Base-by-base conservation (phyloP, 495 filamentous ascomycete genomes). In the Neurospora sp. region DNA sequence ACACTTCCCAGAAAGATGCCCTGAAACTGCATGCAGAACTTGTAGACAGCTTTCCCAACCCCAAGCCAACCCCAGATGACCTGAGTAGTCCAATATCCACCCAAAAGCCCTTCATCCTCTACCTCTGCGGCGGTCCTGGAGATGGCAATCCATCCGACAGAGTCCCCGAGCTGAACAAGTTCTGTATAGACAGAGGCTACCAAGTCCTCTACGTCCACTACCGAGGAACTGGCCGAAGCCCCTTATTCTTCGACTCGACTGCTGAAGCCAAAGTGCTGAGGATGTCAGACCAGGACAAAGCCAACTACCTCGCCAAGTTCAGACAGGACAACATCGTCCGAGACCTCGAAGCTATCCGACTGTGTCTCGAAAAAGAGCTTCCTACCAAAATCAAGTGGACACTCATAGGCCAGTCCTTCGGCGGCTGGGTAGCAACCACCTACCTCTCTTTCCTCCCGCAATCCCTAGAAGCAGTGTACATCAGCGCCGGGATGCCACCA, bases 281-380 rank as follows among this genome's bases (percentile, higher is more conserved):
- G 0, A 62, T 18, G 54, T 62, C 27, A 0, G 86, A 88, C 9
- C 76, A 82, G 18, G 74, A 78, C 41, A 92, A 95, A 78, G 93
- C 91, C 10, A 85, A 88, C 44, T 95, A 95, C 74, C 82, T 97
- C 42, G 92, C 92, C 79, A 82, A 88, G 38, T 97, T 96, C 81
- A 87, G 93, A 27, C 95, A 95, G 10, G 95, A 97, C 79, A 93
- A 87, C 72, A 94, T 94, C 66, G 93, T 96, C 18, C 88, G 87
- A 70, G 95, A 98, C 76, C 93, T 93, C 74, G 95, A 98, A 76
- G 93, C 94, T 5, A 87, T 98, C 12, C 87, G 95, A 3, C 84
- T 89, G 44, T 88, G 83, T 39, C 83, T 97, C 16, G 82, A 84
- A 6, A 88, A 92, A 38, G 88, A 93, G 77, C 27, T 31, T 31